Evolutionary conservation across 2,329 filamentous ascomycete species (phyloP).

Genomic region (Pseudocercospora eumusae): DNA sequence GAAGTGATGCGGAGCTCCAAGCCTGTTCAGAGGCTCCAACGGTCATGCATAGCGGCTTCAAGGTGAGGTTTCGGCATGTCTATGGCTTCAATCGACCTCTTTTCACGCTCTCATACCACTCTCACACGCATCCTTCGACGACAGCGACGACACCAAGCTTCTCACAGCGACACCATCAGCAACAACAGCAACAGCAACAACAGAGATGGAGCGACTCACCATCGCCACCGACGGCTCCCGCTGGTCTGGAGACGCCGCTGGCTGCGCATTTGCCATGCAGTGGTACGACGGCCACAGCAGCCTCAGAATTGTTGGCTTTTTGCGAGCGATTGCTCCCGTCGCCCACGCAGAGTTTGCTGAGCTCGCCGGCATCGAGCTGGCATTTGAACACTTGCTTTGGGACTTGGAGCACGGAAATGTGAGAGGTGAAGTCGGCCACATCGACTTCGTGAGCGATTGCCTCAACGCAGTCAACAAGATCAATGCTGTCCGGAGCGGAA

Average conservation of each 20-base stretch:
- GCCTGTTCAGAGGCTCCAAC: background rate
- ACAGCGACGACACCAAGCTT: background rate
- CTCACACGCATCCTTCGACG: background rate
- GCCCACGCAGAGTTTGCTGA: background rate
- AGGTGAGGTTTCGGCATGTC: background rate
- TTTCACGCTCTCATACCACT: background rate
- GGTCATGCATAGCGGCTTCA: background rate
- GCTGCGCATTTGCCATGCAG: background rate
- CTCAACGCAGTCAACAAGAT: background rate
- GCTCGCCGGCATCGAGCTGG: background rate
- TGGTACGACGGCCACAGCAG: background rate
- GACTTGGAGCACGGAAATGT: background rate
- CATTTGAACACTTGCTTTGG: background rate
- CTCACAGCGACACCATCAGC: background rate
- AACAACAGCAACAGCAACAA: constrained; percentile 3
- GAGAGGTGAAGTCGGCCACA: background rate
- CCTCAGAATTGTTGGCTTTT: background rate
- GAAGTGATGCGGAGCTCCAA: background rate
- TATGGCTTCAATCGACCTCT: background rate
- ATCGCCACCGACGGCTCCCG: constrained; percentile 5
- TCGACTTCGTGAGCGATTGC: background rate
- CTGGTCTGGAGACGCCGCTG: background rate
- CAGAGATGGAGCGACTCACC: background rate
- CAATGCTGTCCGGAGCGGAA: background rate
- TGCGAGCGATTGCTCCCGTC: background rate